Conservation (phyloP, 305 asterid species). For the Lippia alba region DNA sequence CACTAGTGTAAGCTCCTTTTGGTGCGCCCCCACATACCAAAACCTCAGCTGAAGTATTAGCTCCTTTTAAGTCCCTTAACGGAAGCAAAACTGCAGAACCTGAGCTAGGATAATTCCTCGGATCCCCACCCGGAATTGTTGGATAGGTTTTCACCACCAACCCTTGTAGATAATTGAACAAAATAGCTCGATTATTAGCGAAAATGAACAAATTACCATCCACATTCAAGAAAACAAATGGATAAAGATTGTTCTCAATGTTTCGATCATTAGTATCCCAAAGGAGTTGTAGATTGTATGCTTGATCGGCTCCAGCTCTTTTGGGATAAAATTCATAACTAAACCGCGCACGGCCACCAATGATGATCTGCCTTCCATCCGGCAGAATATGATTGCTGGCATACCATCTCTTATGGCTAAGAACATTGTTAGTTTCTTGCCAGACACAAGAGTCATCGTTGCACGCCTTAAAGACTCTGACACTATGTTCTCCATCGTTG, state of each 20-base stretch:
- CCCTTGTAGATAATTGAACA: conserved; percentile 45
- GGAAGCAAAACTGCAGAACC: conserved; percentile 68
- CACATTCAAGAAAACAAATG: conserved; percentile 51
- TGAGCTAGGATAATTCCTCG: conserved; percentile 61
- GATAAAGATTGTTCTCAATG: conserved; percentile 56
- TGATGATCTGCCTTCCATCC: conserved; percentile 40
- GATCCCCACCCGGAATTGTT: conserved; percentile 42
- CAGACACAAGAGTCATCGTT: conserved; percentile 31
- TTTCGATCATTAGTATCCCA: conserved; percentile 43
- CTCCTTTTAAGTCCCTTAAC: conserved; percentile 21
- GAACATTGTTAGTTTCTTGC: conserved; percentile 34
- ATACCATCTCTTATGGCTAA: conserved; percentile 40
- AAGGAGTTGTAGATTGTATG: conserved; percentile 43
- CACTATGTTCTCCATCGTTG: conserved; percentile 38
- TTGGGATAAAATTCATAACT: conserved; percentile 53
- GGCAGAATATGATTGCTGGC: conserved; percentile 46
- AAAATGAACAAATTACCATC: conserved; percentile 66
- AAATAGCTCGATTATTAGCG: conserved; percentile 60
- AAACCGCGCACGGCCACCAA: conserved; percentile 43
- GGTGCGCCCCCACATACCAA: conserved; percentile 70
- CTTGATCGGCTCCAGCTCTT: conserved; percentile 13
- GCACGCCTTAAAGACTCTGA: conserved; percentile 30
- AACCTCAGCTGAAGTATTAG: conserved; percentile 38
- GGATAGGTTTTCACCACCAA: conserved; percentile 40
- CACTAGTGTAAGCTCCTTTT: conserved; percentile 43